Evolutionary conservation across 768 basidiomycete genomes (phyloP).

Genomic region (Agaricus subrufescens): DNA sequence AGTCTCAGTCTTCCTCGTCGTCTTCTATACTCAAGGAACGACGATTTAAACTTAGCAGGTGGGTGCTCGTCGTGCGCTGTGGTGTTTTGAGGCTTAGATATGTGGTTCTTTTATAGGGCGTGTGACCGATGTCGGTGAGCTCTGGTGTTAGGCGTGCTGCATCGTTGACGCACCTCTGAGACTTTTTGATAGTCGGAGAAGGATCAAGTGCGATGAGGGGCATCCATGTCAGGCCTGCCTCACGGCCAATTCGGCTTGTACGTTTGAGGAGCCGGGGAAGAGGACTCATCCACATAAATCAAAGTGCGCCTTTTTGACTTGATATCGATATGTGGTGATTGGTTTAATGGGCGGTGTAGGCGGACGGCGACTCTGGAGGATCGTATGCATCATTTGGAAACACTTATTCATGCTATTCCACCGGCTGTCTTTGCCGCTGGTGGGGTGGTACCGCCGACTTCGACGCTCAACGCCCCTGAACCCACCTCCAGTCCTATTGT

Average conservation of each 20-base stretch:
- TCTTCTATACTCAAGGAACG: slow-evolving; percentile 68
- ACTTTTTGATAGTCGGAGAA: slow-evolving; percentile 49
- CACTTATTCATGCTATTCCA: slow-evolving; percentile 80
- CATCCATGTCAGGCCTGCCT: slow-evolving; percentile 86
- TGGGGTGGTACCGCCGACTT: slow-evolving; percentile 29
- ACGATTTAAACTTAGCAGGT: slow-evolving; percentile 87
- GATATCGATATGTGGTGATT: not conserved
- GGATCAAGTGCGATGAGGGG: slow-evolving; percentile 87
- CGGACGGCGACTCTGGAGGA: slow-evolving; percentile 82
- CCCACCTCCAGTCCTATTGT: slow-evolving; percentile 27
- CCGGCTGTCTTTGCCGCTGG: slow-evolving; percentile 72
- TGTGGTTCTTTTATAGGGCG: slow-evolving; percentile 43
- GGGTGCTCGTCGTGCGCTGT: slow-evolving; percentile 16
- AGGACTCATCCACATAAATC: slow-evolving; percentile 85
- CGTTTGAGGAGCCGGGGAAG: slow-evolving; percentile 86
- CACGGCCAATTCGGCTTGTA: slow-evolving; percentile 77
- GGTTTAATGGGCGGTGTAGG: slow-evolving; percentile 28
- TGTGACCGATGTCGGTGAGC: slow-evolving; percentile 89
- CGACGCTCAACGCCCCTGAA: slow-evolving; percentile 22
- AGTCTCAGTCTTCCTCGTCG: slow-evolving; percentile 22
- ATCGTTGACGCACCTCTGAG: slow-evolving; percentile 7
- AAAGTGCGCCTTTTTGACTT: slow-evolving; percentile 49
- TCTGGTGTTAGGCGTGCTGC: slow-evolving; percentile 1
- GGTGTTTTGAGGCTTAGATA: not conserved
- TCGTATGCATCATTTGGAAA: slow-evolving; percentile 84